Base-by-base conservation (phyloP, 148 eudicot genomes). In the Camellia granthamiana region DNA sequence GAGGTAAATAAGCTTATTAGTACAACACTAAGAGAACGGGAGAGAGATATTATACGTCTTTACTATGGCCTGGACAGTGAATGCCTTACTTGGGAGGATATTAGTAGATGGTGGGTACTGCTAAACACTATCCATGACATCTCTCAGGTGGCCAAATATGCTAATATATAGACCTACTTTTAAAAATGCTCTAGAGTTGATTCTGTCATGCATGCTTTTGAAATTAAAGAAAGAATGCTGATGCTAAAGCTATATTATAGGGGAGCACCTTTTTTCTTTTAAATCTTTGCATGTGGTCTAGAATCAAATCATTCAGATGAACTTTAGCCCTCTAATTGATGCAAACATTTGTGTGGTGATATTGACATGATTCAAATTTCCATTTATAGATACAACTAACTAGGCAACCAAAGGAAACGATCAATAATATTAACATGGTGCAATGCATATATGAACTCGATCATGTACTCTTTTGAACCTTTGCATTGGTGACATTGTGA, bases 1-100 rank as follows among this genome's bases (percentile, higher is more conserved):
- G 99, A 96, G 87, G 99, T 96, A 80, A 91, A 90, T 84, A 86
- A 77, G 77, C 95, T 93, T 56, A 89, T 96, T 30, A 78, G 75
- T 79, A 76, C 85, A 49, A 85, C 92, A 7, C 89, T 96, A 38
- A 78, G 91, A 77, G 92, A 90, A 78, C 86, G 97, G 79, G 98
- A 96, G 87, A 90, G 83, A 80, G 90, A 86, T 46, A 93, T 93
- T 19, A 87, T 96, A 86, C 94, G 97, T 44, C 97, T 92, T 41
- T 96, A 96, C 82, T 87, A 92, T 76, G 98, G 98, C 60, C 82
- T 96, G 79, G 95, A 96, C 78, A 87, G 84, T 19, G 97, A 92
- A 87, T 87, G 89, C 78, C 93, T 96, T 42, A 96, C 97, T 52
- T 96, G 99, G 99, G 99, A 96, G 87, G 99, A 96, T 81, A 96